Conservation (phyloP, 805 yeast genomes). For the Starmera quercuum region DNA sequence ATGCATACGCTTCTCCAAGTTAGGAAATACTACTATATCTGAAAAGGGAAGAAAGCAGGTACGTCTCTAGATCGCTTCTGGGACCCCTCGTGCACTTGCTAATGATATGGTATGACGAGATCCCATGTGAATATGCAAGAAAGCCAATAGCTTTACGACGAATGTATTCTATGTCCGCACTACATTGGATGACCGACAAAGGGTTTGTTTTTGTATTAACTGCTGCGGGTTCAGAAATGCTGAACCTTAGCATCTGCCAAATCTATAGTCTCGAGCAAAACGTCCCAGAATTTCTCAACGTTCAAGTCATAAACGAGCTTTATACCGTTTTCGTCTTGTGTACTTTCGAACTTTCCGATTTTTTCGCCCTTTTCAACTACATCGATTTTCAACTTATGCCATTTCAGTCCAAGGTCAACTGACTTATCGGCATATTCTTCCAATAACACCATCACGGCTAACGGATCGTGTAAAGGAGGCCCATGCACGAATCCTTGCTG, state of each 20-base stretch:
- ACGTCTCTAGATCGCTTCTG: too few relatives aligned
- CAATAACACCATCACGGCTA: constrained; percentile 56
- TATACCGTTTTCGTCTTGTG: constrained; percentile 23
- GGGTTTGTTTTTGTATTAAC: too few relatives aligned
- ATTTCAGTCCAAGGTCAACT: constrained; percentile 13
- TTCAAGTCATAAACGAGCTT: constrained; percentile 33
- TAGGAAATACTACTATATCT: too few relatives aligned
- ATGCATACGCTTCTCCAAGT: too few relatives aligned
- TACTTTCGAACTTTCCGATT: constrained; percentile 18
- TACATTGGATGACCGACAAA: too few relatives aligned
- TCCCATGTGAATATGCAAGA: too few relatives aligned
- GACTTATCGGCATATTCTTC: constrained; percentile 18
- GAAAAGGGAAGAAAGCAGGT: too few relatives aligned
- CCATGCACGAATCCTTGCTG: constrained; percentile 41
- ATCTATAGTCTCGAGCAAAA: constrained; percentile 30
- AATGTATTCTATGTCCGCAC: too few relatives aligned
- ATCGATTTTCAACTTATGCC: constrained; percentile 5
- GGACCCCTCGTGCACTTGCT: too few relatives aligned
- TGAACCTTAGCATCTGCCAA: constrained; percentile 26
- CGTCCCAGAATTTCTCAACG: constrained; percentile 38
- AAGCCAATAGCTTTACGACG: too few relatives aligned
- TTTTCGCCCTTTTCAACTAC: constrained; percentile 17
- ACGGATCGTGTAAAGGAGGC: constrained; percentile 78
- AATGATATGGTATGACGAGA: too few relatives aligned
- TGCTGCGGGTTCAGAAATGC: too few relatives aligned